Base-by-base conservation (phyloP, 2,329 filamentous ascomycete genomes). In the Rhynchosporium graminicola region DNA sequence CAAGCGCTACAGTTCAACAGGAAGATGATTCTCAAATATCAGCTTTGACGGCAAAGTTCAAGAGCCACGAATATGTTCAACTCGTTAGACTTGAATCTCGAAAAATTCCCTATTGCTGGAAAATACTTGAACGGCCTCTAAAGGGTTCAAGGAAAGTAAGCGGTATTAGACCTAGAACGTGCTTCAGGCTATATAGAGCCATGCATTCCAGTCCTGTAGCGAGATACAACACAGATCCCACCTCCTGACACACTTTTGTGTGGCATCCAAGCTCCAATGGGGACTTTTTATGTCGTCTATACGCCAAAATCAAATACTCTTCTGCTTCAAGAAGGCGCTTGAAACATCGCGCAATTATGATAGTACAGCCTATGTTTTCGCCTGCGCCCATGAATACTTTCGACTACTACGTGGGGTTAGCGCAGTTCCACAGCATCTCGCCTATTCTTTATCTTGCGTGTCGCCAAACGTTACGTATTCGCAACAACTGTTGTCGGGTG, bases 231-330 rank as follows among this genome's bases (percentile, higher is more conserved):
- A 40, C 1, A 57, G 50, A 46, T 62, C 60, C 62, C 62, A 67
- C n/a, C 42, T 57, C 13, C 66, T 65, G 36, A 68, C 43, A 38
- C 73, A 66, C 59, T 66, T 66, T 40, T 57, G 45, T 31, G 60
- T 55, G 3, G 50, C 0, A 82, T 76, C 83, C 83, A 85, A 3
- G 75, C 74, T 28, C 82, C 82, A 46, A 80, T 75, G 0, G 83
- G 83, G 43, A 84, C 76, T 70, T 81, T 84, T 55, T 69, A 67
- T 3, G 64, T 65, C 15, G 65, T 66, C 50, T 72, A 66, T 2
- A 64, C 20, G 20, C 65, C 1, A 76, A 64, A 59, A 75, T 69
- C 29, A 71, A 68, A 46, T 69, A 76, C 0, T 70, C 74, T 9
- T 63, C 63, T 2, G 66, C 64, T 50, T 66, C 59, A 29, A 72